These are phyloP conservation scores for Penicillium herquei DNA, from an alignment of 495 filamentous ascomycete genomes.

Conservation along the genomic window DNA sequence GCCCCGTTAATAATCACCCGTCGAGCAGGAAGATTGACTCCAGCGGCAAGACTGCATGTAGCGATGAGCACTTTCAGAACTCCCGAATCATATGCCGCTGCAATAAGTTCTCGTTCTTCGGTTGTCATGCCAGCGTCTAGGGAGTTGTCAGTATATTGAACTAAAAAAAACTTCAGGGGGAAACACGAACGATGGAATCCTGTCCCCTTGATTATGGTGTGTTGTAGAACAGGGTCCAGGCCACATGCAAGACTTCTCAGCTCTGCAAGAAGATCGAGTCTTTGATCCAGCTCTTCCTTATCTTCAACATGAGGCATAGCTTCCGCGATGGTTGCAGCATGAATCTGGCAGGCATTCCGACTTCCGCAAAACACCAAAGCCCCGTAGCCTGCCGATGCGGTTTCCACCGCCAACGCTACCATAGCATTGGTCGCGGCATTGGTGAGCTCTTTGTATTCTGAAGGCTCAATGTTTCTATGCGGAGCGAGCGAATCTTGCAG, in stretches of 20 bases:
- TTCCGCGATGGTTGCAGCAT: constrained; percentile 62
- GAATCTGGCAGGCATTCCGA: constrained; percentile 61
- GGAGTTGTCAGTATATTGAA: constrained; percentile 6
- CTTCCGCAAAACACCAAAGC: constrained; percentile 76
- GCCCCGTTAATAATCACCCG: constrained; percentile 78
- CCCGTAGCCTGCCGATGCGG: constrained; percentile 64
- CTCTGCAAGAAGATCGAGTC: constrained; percentile 66
- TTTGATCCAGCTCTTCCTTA: constrained; percentile 50
- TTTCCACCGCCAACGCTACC: constrained; percentile 66
- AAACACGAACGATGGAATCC: constrained; percentile 68
- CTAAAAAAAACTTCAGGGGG: neutral
- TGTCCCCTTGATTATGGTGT: constrained; percentile 63
- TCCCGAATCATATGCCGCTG: constrained; percentile 69
- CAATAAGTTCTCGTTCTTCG: constrained; percentile 76
- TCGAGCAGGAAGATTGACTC: constrained; percentile 74
- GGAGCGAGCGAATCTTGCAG: constrained; percentile 40
- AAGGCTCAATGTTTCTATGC: constrained; percentile 51
- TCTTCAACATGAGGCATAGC: constrained; percentile 55
- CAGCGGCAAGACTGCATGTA: constrained; percentile 81
- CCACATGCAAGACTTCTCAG: constrained; percentile 65
- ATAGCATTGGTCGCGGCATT: constrained; percentile 68
- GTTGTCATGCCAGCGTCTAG: constrained; percentile 72
- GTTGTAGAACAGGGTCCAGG: constrained; percentile 64
- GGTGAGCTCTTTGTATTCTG: constrained; percentile 57
- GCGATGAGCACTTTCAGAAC: constrained; percentile 72